Evolutionary conservation across 306 rosid genomes (phyloP), one percentile per base, ranked within the genome.

Genomic region (Inga laurina): DNA sequence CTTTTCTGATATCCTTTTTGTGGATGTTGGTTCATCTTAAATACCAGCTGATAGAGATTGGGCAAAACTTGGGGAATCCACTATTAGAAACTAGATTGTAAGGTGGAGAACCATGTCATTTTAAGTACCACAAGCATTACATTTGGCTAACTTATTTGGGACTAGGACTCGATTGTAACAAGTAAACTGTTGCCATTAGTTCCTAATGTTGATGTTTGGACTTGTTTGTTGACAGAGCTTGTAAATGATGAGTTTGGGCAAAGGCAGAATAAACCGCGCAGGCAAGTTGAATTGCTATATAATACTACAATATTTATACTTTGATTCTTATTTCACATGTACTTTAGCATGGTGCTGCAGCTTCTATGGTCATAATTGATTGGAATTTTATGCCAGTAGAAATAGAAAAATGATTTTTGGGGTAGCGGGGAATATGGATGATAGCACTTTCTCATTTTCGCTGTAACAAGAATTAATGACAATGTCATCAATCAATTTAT

Each of bases 241-340:
- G 94, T 81, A 74, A 91, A 75, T 3, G 97, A 95, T 75, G 98
- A 93, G 81, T 87, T 90, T 88, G 97, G 93, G 85, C 97, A 91
- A 82, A 88, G 98, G 68, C 98, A 91, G 57, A 95, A 91, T 85
- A 95, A 93, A 85, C 95, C 97, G 56, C 95, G 98, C 73, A 93
- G 98, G 98, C 82, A 85, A 93, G 92, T 87, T 80, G 35, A 41
- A 72, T 79, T 64, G 9, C 15, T 59, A 43, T 46, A 82, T 54
- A 43, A 62, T 57, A 48, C 2, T 71, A 41, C 54, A 70, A 34
- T 61, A 19, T 46, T 21, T 34, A 56, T 74, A 8, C 3, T 22
- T 74, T 14, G 3, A 46, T 49, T 65, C 4, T 30, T 70, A 21
- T 74, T 64, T 18, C 39, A 35, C 61, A 24, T 24, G 49, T 39